phyloP scores from a whole-genome alignment of 225 moss, liverwort and hornwort genomes.

The Marchantia paleacea region DNA sequence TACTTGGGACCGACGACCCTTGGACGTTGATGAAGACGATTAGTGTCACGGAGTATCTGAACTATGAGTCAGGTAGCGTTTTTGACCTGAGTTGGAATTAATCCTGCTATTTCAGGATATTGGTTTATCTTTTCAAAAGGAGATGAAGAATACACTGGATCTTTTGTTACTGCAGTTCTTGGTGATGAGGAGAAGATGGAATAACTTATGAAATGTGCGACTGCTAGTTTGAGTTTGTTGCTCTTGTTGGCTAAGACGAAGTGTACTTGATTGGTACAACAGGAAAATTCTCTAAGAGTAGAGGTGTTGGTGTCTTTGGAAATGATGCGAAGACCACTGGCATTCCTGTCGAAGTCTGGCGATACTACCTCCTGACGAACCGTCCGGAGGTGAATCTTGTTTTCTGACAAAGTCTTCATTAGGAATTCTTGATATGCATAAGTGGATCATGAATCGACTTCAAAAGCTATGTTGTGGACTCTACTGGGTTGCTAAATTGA shows the following conservation, averaged over 20 bases:
- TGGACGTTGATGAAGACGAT: conserved; percentile 97
- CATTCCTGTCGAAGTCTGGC: conserved; percentile 90
- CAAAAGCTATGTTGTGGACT: not conserved
- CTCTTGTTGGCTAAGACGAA: not conserved
- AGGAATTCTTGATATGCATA: not conserved
- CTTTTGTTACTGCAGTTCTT: not conserved
- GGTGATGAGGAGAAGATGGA: not conserved
- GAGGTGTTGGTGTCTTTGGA: conserved; percentile 93
- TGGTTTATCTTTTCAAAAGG: not conserved
- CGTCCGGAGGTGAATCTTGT: conserved; percentile 68
- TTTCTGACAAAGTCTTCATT: not conserved
- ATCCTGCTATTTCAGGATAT: not conserved
- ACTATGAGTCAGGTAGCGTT: conserved; percentile 77
- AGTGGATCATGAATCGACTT: not conserved
- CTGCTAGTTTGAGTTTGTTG: not conserved
- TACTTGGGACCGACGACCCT: conserved; percentile 80
- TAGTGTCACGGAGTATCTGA: conserved; percentile 92
- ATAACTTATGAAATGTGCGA: not conserved
- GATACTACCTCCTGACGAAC: conserved; percentile 89
- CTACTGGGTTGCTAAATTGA: not conserved
- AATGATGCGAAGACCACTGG: conserved; percentile 83
- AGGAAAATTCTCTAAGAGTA: conserved; percentile 97
- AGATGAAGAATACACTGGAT: not conserved
- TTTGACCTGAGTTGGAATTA: not conserved
- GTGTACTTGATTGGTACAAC: not conserved